Evolutionary conservation across 306 rosid species (phyloP), one percentile per base, ranked within the genome.

Genomic region (Parietaria judaica): DNA sequence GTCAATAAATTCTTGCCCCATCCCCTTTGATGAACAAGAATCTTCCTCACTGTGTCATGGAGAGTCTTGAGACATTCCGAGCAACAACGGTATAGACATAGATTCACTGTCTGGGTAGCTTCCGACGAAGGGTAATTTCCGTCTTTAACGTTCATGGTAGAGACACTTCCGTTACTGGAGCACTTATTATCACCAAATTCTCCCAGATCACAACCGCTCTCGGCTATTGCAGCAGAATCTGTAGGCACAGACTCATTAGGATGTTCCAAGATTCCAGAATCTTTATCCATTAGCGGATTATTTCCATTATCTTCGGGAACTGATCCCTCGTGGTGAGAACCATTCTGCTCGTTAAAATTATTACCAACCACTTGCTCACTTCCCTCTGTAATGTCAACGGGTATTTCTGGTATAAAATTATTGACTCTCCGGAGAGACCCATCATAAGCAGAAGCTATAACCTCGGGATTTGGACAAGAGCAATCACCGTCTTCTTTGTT

Each of bases 21-120:
- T 43, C 58, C 71, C 77, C 72, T 76, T 55, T 74, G 77, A 12
- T 44, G 63, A 23, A 58, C 46, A 44, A 92, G 79, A 51, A 86
- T 43, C 55, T 81, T 79, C 64, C 56, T 76, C 9, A 77, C 66
- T 79, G 71, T 56, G 55, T 62, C 43, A 50, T 60, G 74, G 55
- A 92, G 82, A 63, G 58, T 73, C 52, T 67, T 17, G 8, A 88
- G 67, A 74, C 99, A 88, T 63, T 65, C 66, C 10, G 79, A 74
- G 80, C 99, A 92, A 77, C 95, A 92, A 69, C 57, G 86, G 72
- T 86, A 84, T 50, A 71, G 64, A 65, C 95, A 92, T 48, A 84
- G 31, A 52, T 72, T 58, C 43, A 70, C 85, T 11, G 90, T 50
- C 54, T 74, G 54, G 3, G 65, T 64, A 60, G 38, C 72, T 72